Evolutionary conservation across 768 basidiomycete genomes (phyloP), one percentile per base, ranked within the genome.

Genomic region (Agrocybe praecox): DNA sequence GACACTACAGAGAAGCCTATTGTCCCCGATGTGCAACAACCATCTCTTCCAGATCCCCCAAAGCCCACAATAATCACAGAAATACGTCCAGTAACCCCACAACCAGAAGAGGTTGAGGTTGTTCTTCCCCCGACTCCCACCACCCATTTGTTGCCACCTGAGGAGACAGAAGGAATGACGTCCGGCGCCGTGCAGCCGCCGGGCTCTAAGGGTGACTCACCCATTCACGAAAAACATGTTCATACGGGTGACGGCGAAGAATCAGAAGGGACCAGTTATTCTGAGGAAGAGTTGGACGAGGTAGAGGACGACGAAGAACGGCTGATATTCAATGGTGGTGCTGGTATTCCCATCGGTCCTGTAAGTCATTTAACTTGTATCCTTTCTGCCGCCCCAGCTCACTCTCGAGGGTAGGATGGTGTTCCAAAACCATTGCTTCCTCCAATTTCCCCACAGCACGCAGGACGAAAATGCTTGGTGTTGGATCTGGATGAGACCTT

Each of bases 401-500:
- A 56, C 51, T 43, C 34, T 46, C 19, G 59, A 10, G 23, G n/a
- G 2, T 26, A 96, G 93, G 92, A 99, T 65, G 96, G 96, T 12
- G 69, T 81, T 19, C 93, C 94, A 12, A 82, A 84, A 58, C 96
- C 96, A 5, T 77, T 99, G n/a, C 72, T 99, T 7, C 94, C 94
- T 14, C 91, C 92, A 22, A 78, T 98, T 59, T 76, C 85, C 3
- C 84, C 88, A 11, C 86, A 90, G 17, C 91, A 96, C 64, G 82
- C 75, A 29, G 96, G 96, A 26, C 79, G 94, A 55, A 99, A 99
- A 76, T 98, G 97, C 66, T 82, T 98, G 11, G 95, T 98, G 43
- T 83, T 99, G 22, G 97, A 99, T 75, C 80, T 99, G 40, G 96
- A 99, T 64, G 96, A 99, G 74, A 99, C 97, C 2, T 80, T 99